Conservation (phyloP, 805 yeast species). For the Osmozyma mogii region DNA sequence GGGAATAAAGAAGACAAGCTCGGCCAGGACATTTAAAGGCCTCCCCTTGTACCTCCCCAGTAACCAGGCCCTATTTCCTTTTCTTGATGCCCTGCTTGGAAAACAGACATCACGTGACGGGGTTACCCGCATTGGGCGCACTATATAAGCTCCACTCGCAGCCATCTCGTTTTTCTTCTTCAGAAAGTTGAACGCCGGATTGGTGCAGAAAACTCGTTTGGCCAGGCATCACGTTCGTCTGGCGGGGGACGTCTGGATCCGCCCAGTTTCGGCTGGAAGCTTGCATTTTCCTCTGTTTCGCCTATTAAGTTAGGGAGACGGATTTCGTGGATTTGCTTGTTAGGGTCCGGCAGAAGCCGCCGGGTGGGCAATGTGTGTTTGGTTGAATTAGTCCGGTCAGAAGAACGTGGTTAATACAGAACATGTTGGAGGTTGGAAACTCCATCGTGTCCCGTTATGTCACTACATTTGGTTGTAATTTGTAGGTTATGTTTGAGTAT, state of each 20-base stretch:
- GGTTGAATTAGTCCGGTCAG: slow-evolving; percentile 28
- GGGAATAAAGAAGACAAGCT: no score
- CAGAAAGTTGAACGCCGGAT: slow-evolving; percentile 35
- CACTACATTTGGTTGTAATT: slow-evolving; percentile 36
- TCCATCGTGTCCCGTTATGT: slow-evolving; percentile 38
- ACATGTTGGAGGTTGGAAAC: slow-evolving; percentile 30
- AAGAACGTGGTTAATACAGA: slow-evolving; percentile 33
- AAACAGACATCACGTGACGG: no score
- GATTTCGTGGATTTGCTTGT: slow-evolving; percentile 11
- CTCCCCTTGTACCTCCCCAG: no score
- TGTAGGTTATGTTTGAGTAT: no score
- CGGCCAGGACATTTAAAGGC: no score
- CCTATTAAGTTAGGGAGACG: slow-evolving; percentile 35
- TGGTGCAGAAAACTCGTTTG: slow-evolving; percentile 19
- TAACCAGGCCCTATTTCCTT: no score
- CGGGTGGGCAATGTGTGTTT: slow-evolving; percentile 7
- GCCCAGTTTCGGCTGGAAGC: slow-evolving; percentile 18
- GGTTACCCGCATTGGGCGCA: slow-evolving; percentile 14
- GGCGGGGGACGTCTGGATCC: slow-evolving; percentile 6
- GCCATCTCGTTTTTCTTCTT: slow-evolving; percentile 9
- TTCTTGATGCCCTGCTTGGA: no score
- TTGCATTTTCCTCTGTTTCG: slow-evolving; percentile 17
- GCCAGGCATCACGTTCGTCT: slow-evolving; percentile 19
- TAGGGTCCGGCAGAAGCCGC: slow-evolving; percentile 8
- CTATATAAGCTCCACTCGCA: slow-evolving; percentile 5